These are phyloP conservation scores for Coemansia sp. DNA, from an alignment of 192 early-diverging fungal species.

Conservation along the genomic window DNA sequence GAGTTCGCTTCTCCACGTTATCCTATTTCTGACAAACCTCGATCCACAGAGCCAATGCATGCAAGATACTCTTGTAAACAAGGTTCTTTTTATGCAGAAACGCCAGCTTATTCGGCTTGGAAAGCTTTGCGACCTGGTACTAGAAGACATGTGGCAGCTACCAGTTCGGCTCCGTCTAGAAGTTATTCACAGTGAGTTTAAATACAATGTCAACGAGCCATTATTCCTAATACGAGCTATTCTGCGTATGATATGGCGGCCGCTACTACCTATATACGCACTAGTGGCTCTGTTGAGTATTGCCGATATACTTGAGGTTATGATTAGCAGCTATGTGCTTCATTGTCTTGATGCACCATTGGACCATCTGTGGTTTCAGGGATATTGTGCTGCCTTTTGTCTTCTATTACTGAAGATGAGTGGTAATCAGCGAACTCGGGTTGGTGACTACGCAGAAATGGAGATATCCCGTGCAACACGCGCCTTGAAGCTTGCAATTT, in stretches of 20 bases:
- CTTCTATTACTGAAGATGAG: slow-evolving; percentile 1
- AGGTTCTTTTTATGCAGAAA: slow-evolving; percentile 12
- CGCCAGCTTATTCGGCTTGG: slow-evolving; percentile 21
- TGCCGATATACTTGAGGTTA: too few species aligned
- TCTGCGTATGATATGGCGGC: neutral
- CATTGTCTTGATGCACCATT: slow-evolving; percentile 1
- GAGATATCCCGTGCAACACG: too few species aligned
- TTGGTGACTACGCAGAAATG: neutral
- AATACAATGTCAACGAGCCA: slow-evolving; percentile 1
- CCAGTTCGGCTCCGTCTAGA: slow-evolving; percentile 21
- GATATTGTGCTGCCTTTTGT: neutral
- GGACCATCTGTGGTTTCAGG: slow-evolving; percentile 11
- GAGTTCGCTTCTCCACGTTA: slow-evolving; percentile 3
- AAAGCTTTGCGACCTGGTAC: slow-evolving; percentile 17
- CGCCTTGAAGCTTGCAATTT: too few species aligned
- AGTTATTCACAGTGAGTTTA: slow-evolving; percentile 5
- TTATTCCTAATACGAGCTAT: slow-evolving; percentile 6
- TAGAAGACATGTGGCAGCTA: slow-evolving; percentile 25
- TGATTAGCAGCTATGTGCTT: too few species aligned
- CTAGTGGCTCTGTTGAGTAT: too few species aligned
- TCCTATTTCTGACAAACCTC: slow-evolving; percentile 12
- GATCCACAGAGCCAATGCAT: slow-evolving; percentile 9
- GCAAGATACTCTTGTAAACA: neutral
- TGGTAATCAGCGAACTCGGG: neutral
- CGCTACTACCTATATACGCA: too few species aligned